Evolutionary conservation across 345 rosid species (phyloP), one percentile per base, ranked within the genome.

Genomic region (Durio zibethinus): DNA sequence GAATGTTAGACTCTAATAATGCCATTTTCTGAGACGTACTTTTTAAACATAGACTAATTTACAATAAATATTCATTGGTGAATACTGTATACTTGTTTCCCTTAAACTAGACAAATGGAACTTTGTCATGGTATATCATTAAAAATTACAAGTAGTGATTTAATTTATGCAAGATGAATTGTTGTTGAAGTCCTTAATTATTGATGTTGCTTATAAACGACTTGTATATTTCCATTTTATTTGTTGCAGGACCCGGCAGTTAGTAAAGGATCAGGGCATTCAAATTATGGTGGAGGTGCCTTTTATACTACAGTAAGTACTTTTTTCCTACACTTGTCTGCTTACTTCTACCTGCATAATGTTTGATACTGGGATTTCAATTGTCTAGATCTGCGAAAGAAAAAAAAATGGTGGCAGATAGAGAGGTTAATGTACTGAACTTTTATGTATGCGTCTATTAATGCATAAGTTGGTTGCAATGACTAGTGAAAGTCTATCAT

Each of bases 251-350:
- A 83, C 42, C 85, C 87, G 67, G 73, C 74, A 27, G 80, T 72
- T 47, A 77, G 87, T 69, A 88, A 81, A 82, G 84, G 84, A 74
- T 56, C 85, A 43, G 87, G 83, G 74, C 85, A 85, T 23, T 60
- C 90, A 67, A 87, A 83, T 78, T 89, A 85, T 77, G 84, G 89
- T 38, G 90, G 93, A 72, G 89, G 91, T 33, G 89, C 91, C 76
- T 87, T 88, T 83, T 88, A 85, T 71, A 84, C 82, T 78, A 77
- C 88, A 11, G 89, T 89, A 79, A 64, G 89, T 62, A 15, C 36
- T 83, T 73, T 52, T 79, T 70, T n/a, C 68, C 50, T 72, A 63
- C 15, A 60, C 5, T 48, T 74, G 42, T 18, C 69, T 60, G 52
- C 40, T 48, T 74, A 12, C 53, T 25, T 74, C 29, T 66, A 11